Percentiles rank a stretch among this genome's conserved stretches.
These are phyloP conservation scores for Aspergillus diversus DNA, from an alignment of 495 filamentous ascomycete species.

Conservation along the genomic window DNA sequence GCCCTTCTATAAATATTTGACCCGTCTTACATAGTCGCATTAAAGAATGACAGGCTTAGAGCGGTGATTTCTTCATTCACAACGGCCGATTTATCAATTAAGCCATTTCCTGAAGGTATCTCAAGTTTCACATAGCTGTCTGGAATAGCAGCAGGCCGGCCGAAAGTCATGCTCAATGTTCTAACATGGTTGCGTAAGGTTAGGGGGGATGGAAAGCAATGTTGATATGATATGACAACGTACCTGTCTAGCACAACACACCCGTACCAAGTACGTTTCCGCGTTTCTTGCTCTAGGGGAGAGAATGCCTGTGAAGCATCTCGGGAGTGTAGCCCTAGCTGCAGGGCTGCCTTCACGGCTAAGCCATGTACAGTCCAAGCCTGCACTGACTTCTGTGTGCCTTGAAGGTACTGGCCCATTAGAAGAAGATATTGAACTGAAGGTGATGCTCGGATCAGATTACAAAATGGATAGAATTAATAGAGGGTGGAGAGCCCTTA, in stretches of 20 bases:
- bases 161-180: conserved; percentile 53
- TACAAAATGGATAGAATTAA: not conserved
- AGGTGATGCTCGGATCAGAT: not conserved
- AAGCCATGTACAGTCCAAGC: conserved; percentile 49
- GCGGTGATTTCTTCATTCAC: conserved; percentile 21
- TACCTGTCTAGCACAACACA: conserved; percentile 51
- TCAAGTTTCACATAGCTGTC: conserved; percentile 43
- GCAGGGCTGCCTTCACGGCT: conserved; percentile 44
- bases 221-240: not conserved
- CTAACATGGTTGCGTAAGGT: conserved; percentile 19
- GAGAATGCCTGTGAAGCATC: conserved; percentile 36
- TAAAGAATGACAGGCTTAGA: conserved; percentile 38
- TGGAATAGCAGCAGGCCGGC: conserved; percentile 43
- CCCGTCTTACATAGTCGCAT: conserved; percentile 38
- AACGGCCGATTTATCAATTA: conserved; percentile 22
- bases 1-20: not conserved
- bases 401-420: conserved; percentile 48
- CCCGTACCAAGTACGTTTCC: conserved; percentile 51
- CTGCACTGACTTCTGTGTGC: conserved; percentile 47
- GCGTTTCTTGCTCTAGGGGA: conserved; percentile 41
- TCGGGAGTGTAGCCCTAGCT: conserved; percentile 45
- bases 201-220: not conserved
- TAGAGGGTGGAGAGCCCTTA: conserved; percentile 15
- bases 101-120: conserved; percentile 35
- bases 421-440: conserved; percentile 44